Evolutionary conservation across 805 yeast genomes (phyloP).

Genomic region (Starmerella apis): DNA sequence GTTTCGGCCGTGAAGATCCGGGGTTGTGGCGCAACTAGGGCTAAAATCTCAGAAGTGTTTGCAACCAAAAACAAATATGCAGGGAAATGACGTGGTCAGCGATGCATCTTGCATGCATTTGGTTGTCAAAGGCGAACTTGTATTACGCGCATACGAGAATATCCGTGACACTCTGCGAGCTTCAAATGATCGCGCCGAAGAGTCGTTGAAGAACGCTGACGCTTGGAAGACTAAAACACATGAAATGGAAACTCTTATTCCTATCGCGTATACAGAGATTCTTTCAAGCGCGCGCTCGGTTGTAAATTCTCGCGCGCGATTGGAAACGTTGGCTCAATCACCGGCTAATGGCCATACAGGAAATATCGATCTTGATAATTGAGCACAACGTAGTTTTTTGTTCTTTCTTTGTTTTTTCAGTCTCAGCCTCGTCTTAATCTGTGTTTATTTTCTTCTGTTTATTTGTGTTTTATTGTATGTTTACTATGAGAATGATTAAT

Average conservation of each 20-base stretch:
- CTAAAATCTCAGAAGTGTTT: too few relatives aligned
- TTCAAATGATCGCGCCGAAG: conserved; percentile 12
- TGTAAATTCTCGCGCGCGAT: neutral
- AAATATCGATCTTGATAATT: too few relatives aligned
- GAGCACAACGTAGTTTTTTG: too few relatives aligned
- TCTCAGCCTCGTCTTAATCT: too few relatives aligned
- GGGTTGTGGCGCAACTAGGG: too few relatives aligned
- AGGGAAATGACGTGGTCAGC: neutral
- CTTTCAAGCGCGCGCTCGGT: conserved; percentile 7
- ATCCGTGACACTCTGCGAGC: conserved; percentile 3
- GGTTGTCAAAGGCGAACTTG: neutral
- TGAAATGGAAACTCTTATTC: conserved; percentile 13
- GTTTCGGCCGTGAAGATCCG: too few relatives aligned
- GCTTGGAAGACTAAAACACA: neutral
- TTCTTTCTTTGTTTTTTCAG: too few relatives aligned
- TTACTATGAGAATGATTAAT: too few relatives aligned
- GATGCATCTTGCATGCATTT: neutral
- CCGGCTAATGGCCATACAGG: too few relatives aligned
- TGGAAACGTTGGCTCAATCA: neutral
- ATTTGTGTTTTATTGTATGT: too few relatives aligned
- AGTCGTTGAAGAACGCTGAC: conserved; percentile 2
- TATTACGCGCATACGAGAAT: neutral
- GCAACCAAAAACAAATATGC: too few relatives aligned
- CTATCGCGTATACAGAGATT: conserved; percentile 11
- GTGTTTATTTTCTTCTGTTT: too few relatives aligned